Percentiles rank a stretch among this genome's conserved stretches.
These are phyloP conservation scores for Spathaspora arborariae DNA, from an alignment of 805 yeast species.

Conservation along the genomic window DNA sequence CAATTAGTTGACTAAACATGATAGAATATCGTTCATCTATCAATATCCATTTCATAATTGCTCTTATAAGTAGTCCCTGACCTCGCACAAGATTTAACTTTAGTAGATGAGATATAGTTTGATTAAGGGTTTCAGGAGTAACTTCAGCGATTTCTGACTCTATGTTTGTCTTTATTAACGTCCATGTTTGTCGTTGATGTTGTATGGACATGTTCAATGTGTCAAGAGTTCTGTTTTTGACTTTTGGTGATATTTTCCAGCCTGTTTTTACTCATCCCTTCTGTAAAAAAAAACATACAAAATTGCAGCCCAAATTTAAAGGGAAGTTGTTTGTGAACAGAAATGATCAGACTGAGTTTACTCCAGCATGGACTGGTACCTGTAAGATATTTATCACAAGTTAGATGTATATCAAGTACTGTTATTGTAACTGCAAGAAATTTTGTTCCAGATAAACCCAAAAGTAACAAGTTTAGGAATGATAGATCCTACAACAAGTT, in stretches of 20 bases:
- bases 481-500: not conserved
- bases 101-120: conserved; percentile 48
- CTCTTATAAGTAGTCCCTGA: conserved; percentile 55
- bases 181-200: conserved; percentile 57
- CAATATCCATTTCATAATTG: conserved; percentile 52
- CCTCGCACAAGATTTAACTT: conserved; percentile 58
- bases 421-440: not conserved
- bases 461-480: not conserved
- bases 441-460: not conserved
- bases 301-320: not conserved
- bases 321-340: not conserved
- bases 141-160: conserved; percentile 47
- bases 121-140: conserved; percentile 44
- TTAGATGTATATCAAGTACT: not conserved
- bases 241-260: not conserved
- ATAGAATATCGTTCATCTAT: conserved; percentile 37
- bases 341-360: not conserved
- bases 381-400: not conserved
- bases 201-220: not conserved
- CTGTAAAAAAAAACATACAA: not conserved
- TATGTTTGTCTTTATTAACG: conserved; percentile 42
- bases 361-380: not conserved
- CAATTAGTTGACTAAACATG: conserved; percentile 53
- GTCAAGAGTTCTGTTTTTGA: not conserved
- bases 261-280: not conserved